Evolutionary conservation across 176 grass and related monocot genomes (phyloP).

Genomic region (Raddia distichophylla): DNA sequence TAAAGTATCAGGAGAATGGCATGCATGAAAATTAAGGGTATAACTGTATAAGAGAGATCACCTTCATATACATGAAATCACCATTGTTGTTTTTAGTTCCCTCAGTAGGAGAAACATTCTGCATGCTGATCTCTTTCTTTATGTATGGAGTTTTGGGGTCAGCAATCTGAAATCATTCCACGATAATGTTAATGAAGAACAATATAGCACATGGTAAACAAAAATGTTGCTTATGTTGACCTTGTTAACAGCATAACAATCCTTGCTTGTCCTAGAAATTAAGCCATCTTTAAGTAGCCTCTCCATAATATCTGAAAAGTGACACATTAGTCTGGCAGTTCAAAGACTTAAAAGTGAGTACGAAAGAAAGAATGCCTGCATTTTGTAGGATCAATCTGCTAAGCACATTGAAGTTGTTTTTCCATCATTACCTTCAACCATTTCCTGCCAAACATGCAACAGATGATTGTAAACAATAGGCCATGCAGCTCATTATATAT

Average conservation of each 20-base stretch:
- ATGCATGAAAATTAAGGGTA: slow-evolving; percentile 19
- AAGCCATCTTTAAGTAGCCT: slow-evolving; percentile 78
- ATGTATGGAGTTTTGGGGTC: slow-evolving; percentile 48
- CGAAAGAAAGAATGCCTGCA: slow-evolving; percentile 26
- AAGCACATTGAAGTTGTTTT: slow-evolving; percentile 8
- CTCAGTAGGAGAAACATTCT: slow-evolving; percentile 49
- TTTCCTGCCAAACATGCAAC: slow-evolving; percentile 65
- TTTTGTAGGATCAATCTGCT: slow-evolving; percentile 20
- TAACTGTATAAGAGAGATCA: slow-evolving; percentile 34
- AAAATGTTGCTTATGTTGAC: slow-evolving; percentile 43
- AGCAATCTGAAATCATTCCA: slow-evolving; percentile 26
- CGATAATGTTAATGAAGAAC: slow-evolving; percentile 26
- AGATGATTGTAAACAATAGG: slow-evolving; percentile 31
- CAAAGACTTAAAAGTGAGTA: slow-evolving; percentile 27
- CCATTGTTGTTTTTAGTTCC: slow-evolving; percentile 45
- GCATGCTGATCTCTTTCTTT: slow-evolving; percentile 62
- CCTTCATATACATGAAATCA: slow-evolving; percentile 94
- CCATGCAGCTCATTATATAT: slow-evolving; percentile 14
- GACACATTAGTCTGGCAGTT: slow-evolving; percentile 31
- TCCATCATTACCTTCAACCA: slow-evolving; percentile 74
- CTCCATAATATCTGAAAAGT: slow-evolving; percentile 77
- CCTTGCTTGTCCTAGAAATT: slow-evolving; percentile 70
- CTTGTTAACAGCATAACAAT: slow-evolving; percentile 81
- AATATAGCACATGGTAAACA: slow-evolving; percentile 15
- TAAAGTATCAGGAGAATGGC: slow-evolving; percentile 19